Conservation (phyloP, 352 stramenopile species). For the Stramenopiles sp. region DNA sequence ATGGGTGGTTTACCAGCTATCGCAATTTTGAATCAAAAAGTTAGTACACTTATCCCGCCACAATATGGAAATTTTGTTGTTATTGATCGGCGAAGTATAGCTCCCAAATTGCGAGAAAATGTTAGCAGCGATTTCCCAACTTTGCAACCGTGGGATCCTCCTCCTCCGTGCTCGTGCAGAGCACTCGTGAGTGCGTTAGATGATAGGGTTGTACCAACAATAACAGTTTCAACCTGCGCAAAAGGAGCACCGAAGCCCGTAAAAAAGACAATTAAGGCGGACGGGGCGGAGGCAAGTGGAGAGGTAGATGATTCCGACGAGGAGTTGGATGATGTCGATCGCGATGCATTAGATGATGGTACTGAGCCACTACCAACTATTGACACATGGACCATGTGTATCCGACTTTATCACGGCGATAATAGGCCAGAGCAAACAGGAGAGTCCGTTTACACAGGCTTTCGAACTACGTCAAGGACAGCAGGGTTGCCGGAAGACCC, state of each 20-base stretch:
- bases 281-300: neutral
- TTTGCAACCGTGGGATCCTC: conserved; percentile 18
- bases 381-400: no score
- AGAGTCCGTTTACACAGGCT: conserved; percentile 55
- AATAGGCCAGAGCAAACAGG: conserved; percentile 74
- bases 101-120: neutral
- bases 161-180: no score
- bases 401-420: conserved; percentile 27
- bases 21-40: conserved; percentile 64
- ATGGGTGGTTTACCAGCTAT: conserved; percentile 54
- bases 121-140: neutral
- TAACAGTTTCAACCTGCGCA: no score
- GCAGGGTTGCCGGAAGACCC: conserved; percentile 28
- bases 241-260: no score
- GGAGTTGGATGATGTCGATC: neutral
- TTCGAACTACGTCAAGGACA: conserved; percentile 40
- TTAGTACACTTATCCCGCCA: conserved; percentile 65
- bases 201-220: conserved; percentile 48
- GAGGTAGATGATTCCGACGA: neutral
- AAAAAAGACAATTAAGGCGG: no score
- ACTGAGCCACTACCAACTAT: no score
- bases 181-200: conserved; percentile 44
- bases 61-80: conserved; percentile 74
- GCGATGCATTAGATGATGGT: neutral
- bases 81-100: conserved; percentile 38